These are phyloP conservation scores for Suillus paluster DNA, from an alignment of 768 basidiomycete genomes.

Conservation along the genomic window DNA sequence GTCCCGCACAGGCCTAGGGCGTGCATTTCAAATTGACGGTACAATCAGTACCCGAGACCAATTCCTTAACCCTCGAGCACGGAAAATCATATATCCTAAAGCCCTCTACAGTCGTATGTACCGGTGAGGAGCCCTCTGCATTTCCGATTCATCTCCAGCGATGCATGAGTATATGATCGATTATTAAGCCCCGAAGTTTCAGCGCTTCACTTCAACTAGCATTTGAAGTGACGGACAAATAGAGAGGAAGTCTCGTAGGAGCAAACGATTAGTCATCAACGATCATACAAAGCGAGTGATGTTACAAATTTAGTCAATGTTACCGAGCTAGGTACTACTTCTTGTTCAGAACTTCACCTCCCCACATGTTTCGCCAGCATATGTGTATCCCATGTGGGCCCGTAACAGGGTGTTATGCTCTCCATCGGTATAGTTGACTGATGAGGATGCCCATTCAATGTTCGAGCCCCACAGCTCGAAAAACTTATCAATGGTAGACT, in stretches of 20 bases:
- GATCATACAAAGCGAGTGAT: background rate
- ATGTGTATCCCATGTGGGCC: slow-evolving; percentile 2
- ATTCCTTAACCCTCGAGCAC: too few species aligned
- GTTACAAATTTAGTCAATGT: background rate
- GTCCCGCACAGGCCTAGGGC: too few species aligned
- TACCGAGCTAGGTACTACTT: background rate
- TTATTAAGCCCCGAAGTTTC: too few species aligned
- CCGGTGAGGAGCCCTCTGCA: too few species aligned
- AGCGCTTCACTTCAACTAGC: too few species aligned
- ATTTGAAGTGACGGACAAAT: too few species aligned
- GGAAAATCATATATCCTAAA: too few species aligned
- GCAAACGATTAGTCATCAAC: background rate
- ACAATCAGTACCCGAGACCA: too few species aligned
- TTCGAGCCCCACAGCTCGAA: slow-evolving; percentile 36
- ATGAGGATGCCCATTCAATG: slow-evolving; percentile 27
- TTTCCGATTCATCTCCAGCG: too few species aligned
- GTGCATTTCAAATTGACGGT: too few species aligned
- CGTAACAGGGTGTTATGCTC: background rate
- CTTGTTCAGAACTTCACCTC: background rate
- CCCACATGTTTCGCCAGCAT: slow-evolving; percentile 1
- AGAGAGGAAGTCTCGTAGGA: background rate
- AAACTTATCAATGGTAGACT: slow-evolving; percentile 20
- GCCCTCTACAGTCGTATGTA: too few species aligned
- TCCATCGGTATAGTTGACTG: background rate
- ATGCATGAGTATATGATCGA: too few species aligned